Percentiles rank a stretch among this genome's conserved stretches.
phyloP scores from a whole-genome alignment of 2,329 filamentous ascomycete genomes.

The Xylaria sp. region DNA sequence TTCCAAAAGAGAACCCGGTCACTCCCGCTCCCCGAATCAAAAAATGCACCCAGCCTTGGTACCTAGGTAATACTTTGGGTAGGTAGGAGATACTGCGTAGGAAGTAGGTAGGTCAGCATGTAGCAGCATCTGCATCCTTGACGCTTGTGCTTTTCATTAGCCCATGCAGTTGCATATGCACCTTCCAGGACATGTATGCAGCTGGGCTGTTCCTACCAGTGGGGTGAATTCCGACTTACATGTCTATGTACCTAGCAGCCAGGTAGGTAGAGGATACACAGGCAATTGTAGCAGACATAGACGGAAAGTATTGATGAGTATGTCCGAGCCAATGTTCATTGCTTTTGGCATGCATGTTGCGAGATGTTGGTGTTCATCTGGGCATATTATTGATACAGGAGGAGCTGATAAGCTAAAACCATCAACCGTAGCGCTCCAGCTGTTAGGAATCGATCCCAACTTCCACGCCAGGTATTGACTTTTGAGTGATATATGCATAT shows the following conservation, averaged over 20 bases:
- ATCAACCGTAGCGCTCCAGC: too few species aligned
- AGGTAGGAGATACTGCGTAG: not conserved
- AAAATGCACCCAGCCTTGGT: not conserved
- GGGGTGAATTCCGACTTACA: slow-evolving; percentile 30
- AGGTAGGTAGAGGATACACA: too few species aligned
- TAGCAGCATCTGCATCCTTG: slow-evolving; percentile 1
- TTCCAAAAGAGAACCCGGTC: not conserved
- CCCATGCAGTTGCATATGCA: slow-evolving; percentile 27
- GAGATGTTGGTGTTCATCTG: too few species aligned
- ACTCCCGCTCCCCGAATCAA: not conserved
- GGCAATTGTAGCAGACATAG: too few species aligned
- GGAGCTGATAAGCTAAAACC: too few species aligned
- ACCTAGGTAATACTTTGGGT: not conserved
- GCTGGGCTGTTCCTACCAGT: slow-evolving; percentile 27
- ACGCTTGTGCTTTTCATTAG: slow-evolving; percentile 29
- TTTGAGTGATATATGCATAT: too few species aligned
- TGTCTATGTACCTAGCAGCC: slow-evolving; percentile 16
- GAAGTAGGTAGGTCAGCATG: not conserved
- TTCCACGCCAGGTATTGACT: too few species aligned
- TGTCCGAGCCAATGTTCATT: too few species aligned
- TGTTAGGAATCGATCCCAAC: too few species aligned
- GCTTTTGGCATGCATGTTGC: too few species aligned
- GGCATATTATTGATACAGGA: too few species aligned
- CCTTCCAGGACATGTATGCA: slow-evolving; percentile 19
- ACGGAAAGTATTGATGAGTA: too few species aligned